Conservation (phyloP, 139 green algal species). For the Bryopsis sp. region DNA sequence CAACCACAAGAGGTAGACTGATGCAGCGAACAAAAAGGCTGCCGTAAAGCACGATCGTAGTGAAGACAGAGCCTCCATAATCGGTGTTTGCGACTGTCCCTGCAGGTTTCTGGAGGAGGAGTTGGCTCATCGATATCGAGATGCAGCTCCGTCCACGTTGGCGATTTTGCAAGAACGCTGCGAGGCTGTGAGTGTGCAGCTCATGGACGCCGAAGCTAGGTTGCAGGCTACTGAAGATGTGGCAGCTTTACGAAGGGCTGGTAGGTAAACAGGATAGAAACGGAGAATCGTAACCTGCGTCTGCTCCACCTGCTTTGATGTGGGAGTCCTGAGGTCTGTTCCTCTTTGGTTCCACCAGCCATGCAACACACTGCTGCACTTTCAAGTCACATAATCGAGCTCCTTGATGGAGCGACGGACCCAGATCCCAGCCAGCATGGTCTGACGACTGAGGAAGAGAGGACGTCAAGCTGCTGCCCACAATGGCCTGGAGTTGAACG, state of each 20-base stretch:
- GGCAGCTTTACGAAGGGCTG: slow-evolving; percentile 42
- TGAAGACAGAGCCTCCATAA: background rate
- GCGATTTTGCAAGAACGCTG: slow-evolving; percentile 76
- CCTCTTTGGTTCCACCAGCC: slow-evolving; percentile 17
- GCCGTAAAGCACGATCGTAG: no score
- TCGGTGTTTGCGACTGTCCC: background rate
- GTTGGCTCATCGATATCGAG: slow-evolving; percentile 67
- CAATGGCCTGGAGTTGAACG: slow-evolving; percentile 53
- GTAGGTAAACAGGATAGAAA: slow-evolving; percentile 20
- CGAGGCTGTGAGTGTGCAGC: slow-evolving; percentile 46
- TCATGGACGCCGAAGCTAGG: slow-evolving; percentile 46
- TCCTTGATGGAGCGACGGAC: slow-evolving; percentile 59
- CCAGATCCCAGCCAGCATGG: slow-evolving; percentile 68
- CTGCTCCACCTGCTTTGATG: background rate
- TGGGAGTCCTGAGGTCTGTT: background rate
- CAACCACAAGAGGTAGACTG: slow-evolving; percentile 63
- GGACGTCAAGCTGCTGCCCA: background rate
- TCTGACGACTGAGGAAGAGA: slow-evolving; percentile 70
- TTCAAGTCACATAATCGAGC: slow-evolving; percentile 32
- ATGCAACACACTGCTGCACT: slow-evolving; percentile 31
- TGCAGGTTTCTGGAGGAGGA: slow-evolving; percentile 76
- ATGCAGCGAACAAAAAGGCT: background rate
- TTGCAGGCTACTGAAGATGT: slow-evolving; percentile 66
- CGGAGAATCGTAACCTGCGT: slow-evolving; percentile 1
- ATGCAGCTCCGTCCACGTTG: slow-evolving; percentile 75